phyloP scores from a whole-genome alignment of 345 rosid genomes.

The Populus euphratica region DNA sequence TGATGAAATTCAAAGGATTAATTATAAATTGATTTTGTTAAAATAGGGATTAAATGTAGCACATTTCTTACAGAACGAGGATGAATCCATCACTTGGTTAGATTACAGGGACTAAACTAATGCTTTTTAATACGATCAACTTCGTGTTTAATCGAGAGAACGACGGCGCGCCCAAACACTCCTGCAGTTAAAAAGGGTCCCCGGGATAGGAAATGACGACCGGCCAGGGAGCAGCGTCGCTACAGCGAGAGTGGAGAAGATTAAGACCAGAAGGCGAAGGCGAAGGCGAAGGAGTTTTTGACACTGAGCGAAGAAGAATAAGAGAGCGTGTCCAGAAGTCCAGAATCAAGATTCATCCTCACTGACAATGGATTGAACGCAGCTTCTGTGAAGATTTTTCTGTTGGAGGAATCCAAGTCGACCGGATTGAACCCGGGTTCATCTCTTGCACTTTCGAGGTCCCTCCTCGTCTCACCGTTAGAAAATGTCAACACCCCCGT shows the following conservation, averaged over 20 bases:
- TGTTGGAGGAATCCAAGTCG: constrained; percentile 67
- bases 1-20: no score
- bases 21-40: no score
- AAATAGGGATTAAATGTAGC: no score
- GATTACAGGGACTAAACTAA: no score
- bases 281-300: constrained; percentile 49
- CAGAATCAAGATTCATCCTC: constrained; percentile 42
- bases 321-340: constrained; percentile 43
- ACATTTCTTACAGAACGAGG: no score
- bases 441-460: constrained; percentile 71
- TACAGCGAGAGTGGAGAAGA: not conserved
- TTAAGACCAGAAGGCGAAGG: constrained; percentile 45
- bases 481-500: constrained; percentile 11
- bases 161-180: not conserved
- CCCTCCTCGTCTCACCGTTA: constrained; percentile 83
- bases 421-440: constrained; percentile 66
- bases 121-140: not conserved
- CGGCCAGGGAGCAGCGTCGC: not conserved
- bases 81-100: not conserved
- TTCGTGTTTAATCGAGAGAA: not conserved
- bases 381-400: constrained; percentile 67
- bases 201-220: not conserved
- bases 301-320: constrained; percentile 44
- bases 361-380: constrained; percentile 28
- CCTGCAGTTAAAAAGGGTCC: not conserved